These are phyloP conservation scores for Amanita subjunquillea DNA, from an alignment of 768 basidiomycete genomes.

Conservation along the genomic window DNA sequence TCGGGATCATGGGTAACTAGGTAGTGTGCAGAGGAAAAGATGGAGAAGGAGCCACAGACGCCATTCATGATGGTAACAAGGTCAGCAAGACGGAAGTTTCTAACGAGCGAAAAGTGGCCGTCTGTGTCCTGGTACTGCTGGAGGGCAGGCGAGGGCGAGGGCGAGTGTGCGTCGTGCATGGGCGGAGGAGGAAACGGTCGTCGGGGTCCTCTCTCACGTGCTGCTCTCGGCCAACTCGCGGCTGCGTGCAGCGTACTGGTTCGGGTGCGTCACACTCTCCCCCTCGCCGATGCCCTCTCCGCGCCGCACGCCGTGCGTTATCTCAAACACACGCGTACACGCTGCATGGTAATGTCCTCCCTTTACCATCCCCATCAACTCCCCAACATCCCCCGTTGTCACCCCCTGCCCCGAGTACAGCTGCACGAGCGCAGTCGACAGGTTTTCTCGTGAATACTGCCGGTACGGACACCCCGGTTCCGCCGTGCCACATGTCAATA, in stretches of 20 bases:
- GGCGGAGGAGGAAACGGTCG: background rate
- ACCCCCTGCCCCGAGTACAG: constrained; percentile 58
- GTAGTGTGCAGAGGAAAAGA: constrained; percentile 90
- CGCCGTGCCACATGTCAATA: constrained; percentile 50
- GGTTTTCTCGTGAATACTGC: constrained; percentile 76
- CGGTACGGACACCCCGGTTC: constrained; percentile 93
- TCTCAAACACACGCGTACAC: constrained; percentile 94
- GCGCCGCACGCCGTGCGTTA: constrained; percentile 85
- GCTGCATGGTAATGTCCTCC: constrained; percentile 85
- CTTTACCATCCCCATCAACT: constrained; percentile 75
- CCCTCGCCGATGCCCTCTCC: constrained; percentile 83
- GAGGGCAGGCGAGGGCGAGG: constrained; percentile 16
- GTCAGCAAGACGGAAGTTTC: constrained; percentile 97
- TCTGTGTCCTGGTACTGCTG: constrained; percentile 83
- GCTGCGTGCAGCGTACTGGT: constrained; percentile 74
- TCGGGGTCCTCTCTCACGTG: background rate
- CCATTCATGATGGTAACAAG: constrained; percentile 99
- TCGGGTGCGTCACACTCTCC: constrained; percentile 90
- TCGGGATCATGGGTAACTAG: constrained; percentile 68
- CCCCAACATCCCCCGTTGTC: constrained; percentile 59
- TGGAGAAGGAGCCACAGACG: constrained; percentile 91
- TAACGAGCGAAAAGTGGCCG: constrained; percentile 95
- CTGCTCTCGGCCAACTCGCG: constrained; percentile 49
- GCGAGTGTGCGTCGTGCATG: background rate
- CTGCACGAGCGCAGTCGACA: constrained; percentile 66